A percentile compares a stretch with the other conserved stretches of the same genome.
phyloP scores from a whole-genome alignment of 192 early-diverging fungal genomes.

The Irineochytrium annulatum region DNA sequence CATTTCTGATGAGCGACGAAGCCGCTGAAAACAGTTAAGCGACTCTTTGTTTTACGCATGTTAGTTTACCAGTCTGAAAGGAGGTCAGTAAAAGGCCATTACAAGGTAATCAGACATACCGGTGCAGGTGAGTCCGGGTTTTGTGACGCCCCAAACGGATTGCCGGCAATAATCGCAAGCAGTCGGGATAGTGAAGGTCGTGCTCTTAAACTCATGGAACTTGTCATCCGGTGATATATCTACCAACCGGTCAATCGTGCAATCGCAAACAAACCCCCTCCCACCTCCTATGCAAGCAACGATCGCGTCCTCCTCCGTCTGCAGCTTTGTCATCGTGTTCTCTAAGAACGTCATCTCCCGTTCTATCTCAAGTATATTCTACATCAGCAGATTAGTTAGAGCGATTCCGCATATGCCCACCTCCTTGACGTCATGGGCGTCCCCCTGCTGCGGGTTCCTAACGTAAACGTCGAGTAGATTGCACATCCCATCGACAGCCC shows the following conservation, averaged over 20 bases:
- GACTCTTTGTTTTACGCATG: neutral
- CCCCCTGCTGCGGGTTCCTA: constrained; percentile 47
- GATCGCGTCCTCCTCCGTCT: constrained; percentile 63
- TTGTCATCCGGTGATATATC: constrained; percentile 47
- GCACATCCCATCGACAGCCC: constrained; percentile 50
- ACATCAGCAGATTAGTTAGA: neutral
- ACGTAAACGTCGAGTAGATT: constrained; percentile 45
- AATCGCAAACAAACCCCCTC: neutral
- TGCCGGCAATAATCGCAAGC: constrained; percentile 69
- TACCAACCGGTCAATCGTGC: constrained; percentile 11
- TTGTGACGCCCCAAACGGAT: constrained; percentile 75
- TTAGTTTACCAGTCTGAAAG: neutral
- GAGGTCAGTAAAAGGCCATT: neutral
- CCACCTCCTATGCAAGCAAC: constrained; percentile 62
- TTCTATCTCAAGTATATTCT: constrained; percentile 51
- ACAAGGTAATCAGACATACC: constrained; percentile 21
- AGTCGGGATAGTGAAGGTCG: constrained; percentile 71
- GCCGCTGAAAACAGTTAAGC: constrained; percentile 42
- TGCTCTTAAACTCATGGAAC: constrained; percentile 62
- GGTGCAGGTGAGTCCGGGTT: constrained; percentile 65
- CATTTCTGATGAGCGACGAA: constrained; percentile 77
- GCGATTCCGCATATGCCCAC: constrained; percentile 16
- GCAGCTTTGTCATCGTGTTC: constrained; percentile 37
- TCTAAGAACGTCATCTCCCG: constrained; percentile 50
- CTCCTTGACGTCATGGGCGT: constrained; percentile 59